These are phyloP conservation scores for Stagonosporopsis cucurbitacearum DNA, from an alignment of 2,329 filamentous ascomycete species.

Conservation along the genomic window DNA sequence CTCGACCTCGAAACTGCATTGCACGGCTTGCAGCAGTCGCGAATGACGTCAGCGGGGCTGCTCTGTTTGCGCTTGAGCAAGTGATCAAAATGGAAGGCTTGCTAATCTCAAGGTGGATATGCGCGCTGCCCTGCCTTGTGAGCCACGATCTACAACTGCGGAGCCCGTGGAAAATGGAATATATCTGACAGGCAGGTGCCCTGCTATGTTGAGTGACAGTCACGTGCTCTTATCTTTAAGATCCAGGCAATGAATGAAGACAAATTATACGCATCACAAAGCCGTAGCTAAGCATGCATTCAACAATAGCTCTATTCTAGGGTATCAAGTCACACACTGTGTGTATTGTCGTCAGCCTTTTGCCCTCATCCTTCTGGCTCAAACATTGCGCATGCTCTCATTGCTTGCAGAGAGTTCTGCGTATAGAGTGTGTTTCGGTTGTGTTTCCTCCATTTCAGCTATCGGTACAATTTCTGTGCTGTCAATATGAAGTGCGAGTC, in stretches of 20 bases:
- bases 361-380: background rate
- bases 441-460: slow-evolving; percentile 23
- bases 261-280: no score
- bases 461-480: slow-evolving; percentile 19
- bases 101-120: background rate
- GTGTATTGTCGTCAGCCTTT: background rate
- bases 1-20: background rate
- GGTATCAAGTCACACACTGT: background rate
- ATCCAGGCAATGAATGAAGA: no score
- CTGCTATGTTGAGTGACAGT: background rate
- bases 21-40: background rate
- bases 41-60: slow-evolving; percentile 35
- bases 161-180: background rate
- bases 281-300: no score
- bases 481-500: slow-evolving; percentile 26
- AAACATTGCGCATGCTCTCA: slow-evolving; percentile 16
- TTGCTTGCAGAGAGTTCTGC: slow-evolving; percentile 9
- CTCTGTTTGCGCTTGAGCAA: background rate
- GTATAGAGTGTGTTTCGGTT: slow-evolving; percentile 18
- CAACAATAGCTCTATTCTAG: background rate
- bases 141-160: background rate
- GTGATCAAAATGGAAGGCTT: background rate
- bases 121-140: background rate
- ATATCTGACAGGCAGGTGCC: background rate
- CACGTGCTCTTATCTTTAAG: background rate